Evolutionary conservation across 208 protist genomes (phyloP), one percentile per base, ranked within the genome.

Genomic region (Angomonas ambiguus): DNA sequence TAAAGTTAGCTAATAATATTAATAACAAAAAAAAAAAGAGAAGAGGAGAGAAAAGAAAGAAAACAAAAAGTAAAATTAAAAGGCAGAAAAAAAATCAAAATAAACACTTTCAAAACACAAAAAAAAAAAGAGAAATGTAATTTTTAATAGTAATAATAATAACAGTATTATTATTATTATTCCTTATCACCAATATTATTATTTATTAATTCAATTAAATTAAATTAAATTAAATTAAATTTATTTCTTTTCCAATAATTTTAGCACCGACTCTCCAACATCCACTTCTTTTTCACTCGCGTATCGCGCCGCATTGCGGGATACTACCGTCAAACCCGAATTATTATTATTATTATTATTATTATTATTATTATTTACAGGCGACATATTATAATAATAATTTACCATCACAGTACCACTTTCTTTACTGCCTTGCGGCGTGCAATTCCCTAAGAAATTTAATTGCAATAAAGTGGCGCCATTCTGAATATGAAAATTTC

Each of bases 401-500:
- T 96, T 96, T 51, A 96, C 87, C 87, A 93, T 96, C 49, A 92
- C 71, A 48, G 82, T 88, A 30, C 72, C 87, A 56, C 85, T 91
- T 65, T 92, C 80, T 4, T 79, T 72, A 51, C 82, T 87, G 25
- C 87, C 83, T 62, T 82, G 58, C 13, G 62, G 57, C n/a, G 80
- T 85, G 2, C 76, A 72, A 72, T 95, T 92, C 28, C 64, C 87
- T 18, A 92, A 71, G 42, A 68, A 92, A 60, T 95, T 95, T 27
- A 95, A 62, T 27, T 83, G 75, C 53, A 79, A 79, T 42, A 93
- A 74, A 10, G 71, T 85, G 30, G 90, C 90, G n/a, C 90, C 90
- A 61, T 95, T 95, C 13, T 77, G 81, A 41, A 95, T 69, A 71
- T 95, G 90, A 62, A 95, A 95, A 67, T 95, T 95, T 32, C 76